These are phyloP conservation scores for Paraphoma sp. DNA, from an alignment of 2,329 filamentous ascomycete species.

Conservation along the genomic window DNA sequence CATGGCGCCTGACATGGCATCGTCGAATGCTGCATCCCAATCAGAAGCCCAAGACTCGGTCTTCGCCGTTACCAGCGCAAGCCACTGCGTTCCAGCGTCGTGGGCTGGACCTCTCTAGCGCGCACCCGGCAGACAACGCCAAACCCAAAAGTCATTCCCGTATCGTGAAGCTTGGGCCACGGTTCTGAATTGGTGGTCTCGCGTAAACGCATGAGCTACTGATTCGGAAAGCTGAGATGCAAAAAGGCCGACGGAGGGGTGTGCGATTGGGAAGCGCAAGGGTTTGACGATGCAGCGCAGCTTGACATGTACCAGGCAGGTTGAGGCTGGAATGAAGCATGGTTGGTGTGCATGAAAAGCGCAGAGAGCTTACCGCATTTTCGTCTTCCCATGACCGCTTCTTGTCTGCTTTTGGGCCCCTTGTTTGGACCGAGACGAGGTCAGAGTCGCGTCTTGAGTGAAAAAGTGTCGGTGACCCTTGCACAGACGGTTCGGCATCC, in stretches of 20 bases:
- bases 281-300: neutral
- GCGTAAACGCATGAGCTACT: neutral
- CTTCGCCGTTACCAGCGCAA: conserved; percentile 30
- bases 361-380: conserved; percentile 3
- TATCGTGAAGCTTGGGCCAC: neutral
- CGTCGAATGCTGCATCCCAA: conserved; percentile 5
- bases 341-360: neutral
- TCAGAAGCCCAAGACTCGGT: conserved; percentile 14
- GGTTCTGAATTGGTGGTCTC: neutral
- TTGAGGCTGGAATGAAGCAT: neutral
- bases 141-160: neutral
- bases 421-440: neutral
- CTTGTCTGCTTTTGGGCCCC: neutral
- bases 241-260: neutral
- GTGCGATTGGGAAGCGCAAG: neutral
- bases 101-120: conserved; percentile 32
- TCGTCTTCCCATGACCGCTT: neutral
- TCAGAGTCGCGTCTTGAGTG: neutral
- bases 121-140: neutral
- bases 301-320: neutral
- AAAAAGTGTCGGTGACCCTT: neutral
- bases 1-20: conserved; percentile 2
- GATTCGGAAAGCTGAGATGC: conserved; percentile 2
- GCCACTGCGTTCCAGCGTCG: conserved; percentile 29
- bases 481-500: conserved; percentile 1